Base-by-base conservation (phyloP, 441 rosid genomes). In the Kokia cookei region DNA sequence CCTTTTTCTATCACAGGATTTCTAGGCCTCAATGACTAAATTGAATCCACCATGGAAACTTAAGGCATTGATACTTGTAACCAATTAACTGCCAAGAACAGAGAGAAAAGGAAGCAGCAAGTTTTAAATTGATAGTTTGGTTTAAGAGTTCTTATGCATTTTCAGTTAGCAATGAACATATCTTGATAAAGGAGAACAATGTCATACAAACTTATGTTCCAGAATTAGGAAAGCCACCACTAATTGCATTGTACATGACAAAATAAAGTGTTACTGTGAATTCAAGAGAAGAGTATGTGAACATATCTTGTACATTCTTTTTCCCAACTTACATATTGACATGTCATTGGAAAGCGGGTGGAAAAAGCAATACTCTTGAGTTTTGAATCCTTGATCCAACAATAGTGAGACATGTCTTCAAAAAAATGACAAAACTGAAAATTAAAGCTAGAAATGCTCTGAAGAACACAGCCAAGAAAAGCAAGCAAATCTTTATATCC, bases 271-370 rank as follows among this genome's bases (percentile, higher is more conserved):
- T 48, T 17, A 27, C 5, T 14, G 26, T 27, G n/a, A 68, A 50
- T 50, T 10, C 2, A 50, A 68, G 35, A 51, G 63, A 63, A 53
- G 35, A 53, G 40, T 29, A 29, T 13, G 19, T 9, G 54, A 60
- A 13, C 32, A 27, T 67, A 37, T 40, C 51, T 42, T 42, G 71
- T 9, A 47, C n/a, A 13, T 7, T 67, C 58, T 50, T 6, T 22
- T 5, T 67, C 63, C 47, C 12, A 42, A 58, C 97, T 86, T 84
- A 94, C 97, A 84, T 48, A 94, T 77, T 72, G 97, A 91, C 77
- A 83, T 85, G 48, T 92, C 91, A 60, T 94, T 94, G 53, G 94
- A 85, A 55, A 94, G 81, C 19, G 97, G 99, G 76, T 94, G 99
- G 87, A 94, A 94, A 82, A 94, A 78, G 89, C 97, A 90, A 67